phyloP scores from a whole-genome alignment of 2,329 filamentous ascomycete species.

The Aquanectria penicillioides region DNA sequence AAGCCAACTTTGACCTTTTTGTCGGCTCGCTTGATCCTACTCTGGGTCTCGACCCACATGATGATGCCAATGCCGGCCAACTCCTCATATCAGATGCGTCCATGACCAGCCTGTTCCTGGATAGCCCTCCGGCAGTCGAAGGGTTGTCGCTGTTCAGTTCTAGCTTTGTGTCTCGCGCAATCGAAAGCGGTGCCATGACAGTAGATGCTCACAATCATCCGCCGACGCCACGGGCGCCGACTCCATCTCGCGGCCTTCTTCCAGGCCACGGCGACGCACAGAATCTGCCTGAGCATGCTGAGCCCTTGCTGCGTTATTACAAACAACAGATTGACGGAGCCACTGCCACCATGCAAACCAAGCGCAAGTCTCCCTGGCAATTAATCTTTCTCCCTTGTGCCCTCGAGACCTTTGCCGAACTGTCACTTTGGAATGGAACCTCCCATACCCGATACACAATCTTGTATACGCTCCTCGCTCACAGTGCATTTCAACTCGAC shows the following conservation, averaged over 20 bases:
- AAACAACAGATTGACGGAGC: slow-evolving; percentile 41
- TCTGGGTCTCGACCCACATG: slow-evolving; percentile 15
- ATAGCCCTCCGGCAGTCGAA: slow-evolving; percentile 35
- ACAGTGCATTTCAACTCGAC: slow-evolving; percentile 54
- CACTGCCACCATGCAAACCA: slow-evolving; percentile 38
- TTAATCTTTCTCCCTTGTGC: slow-evolving; percentile 54
- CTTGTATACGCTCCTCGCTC: slow-evolving; percentile 52
- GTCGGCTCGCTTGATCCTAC: slow-evolving; percentile 25
- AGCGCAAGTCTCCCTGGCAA: slow-evolving; percentile 55
- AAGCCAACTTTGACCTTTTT: slow-evolving; percentile 34
- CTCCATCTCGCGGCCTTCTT: slow-evolving; percentile 1
- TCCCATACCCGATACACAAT: slow-evolving; percentile 50
- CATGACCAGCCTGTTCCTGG: slow-evolving; percentile 30
- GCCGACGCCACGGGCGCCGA: neutral
- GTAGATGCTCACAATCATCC: neutral
- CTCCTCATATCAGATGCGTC: slow-evolving; percentile 21
- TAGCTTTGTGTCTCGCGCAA: slow-evolving; percentile 34
- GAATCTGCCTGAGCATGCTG: slow-evolving; percentile 36
- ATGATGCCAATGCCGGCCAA: slow-evolving; percentile 5
- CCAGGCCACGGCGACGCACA: neutral
- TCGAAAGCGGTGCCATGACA: slow-evolving; percentile 16
- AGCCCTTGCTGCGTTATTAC: slow-evolving; percentile 43
- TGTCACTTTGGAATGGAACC: slow-evolving; percentile 51
- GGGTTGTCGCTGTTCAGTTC: slow-evolving; percentile 34
- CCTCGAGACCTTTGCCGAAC: slow-evolving; percentile 52